A percentile compares a stretch with the other conserved stretches of the same genome.
These are phyloP conservation scores for Geranium rotundifolium DNA, from an alignment of 345 rosid species.

Conservation along the genomic window DNA sequence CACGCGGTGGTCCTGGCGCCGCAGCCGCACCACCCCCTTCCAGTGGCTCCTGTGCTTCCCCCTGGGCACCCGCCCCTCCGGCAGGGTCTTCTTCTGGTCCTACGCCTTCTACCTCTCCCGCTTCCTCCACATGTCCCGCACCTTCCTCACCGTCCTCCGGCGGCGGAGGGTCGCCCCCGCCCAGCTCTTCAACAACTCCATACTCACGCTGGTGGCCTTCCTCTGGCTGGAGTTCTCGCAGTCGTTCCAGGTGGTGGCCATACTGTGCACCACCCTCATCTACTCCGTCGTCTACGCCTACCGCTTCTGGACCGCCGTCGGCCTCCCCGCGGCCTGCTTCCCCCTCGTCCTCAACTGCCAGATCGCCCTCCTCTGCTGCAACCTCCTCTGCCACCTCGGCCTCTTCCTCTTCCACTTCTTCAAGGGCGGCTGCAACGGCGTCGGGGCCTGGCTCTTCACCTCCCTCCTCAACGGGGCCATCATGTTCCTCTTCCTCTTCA, in stretches of 20 bases:
- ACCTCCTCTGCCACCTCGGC: constrained; percentile 64
- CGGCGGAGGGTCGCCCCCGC: constrained; percentile 41
- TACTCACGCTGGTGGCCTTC: constrained; percentile 59
- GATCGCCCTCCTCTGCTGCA: constrained; percentile 46
- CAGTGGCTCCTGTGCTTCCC: constrained; percentile 98
- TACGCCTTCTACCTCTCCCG: constrained; percentile 80
- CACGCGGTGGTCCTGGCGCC: constrained; percentile 78
- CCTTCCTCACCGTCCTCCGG: constrained; percentile 46
- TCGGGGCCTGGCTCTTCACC: constrained; percentile 80
- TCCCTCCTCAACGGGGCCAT: constrained; percentile 64
- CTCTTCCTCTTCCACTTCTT: constrained; percentile 55
- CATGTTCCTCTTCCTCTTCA: constrained; percentile 41
- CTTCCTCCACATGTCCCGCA: constrained; percentile 66
- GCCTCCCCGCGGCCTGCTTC: constrained; percentile 54
- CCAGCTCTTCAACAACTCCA: constrained; percentile 62
- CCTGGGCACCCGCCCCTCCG: constrained; percentile 92
- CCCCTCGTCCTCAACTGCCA: constrained; percentile 69
- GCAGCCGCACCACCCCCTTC: constrained; percentile 48
- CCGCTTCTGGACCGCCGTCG: constrained; percentile 82
- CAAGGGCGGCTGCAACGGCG: constrained; percentile 72
- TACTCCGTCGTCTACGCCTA: constrained; percentile 73
- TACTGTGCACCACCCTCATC: constrained; percentile 45
- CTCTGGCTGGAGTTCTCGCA: constrained; percentile 92
- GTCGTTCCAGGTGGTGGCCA: constrained; percentile 74
- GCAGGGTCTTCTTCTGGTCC: constrained; percentile 98